Evolutionary conservation across 2,329 filamentous ascomycete genomes (phyloP), one percentile per base, ranked within the genome.

Genomic region (Setomelanomma holmii): DNA sequence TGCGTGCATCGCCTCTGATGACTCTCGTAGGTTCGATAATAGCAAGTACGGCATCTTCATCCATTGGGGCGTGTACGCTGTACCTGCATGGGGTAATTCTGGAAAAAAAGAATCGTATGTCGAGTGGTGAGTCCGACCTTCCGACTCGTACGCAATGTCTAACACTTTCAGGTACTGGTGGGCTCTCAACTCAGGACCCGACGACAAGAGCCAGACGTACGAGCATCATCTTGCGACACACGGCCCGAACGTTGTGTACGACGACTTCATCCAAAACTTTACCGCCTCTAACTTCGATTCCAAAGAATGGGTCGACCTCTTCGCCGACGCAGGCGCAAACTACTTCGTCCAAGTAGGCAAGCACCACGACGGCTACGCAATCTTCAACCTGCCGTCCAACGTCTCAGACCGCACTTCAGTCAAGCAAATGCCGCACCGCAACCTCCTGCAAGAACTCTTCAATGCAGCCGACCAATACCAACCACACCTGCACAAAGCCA

Each of bases 21-120:
- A 8, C 14, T 6, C 14, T 30, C 27, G 27, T 30, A 30, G 27
- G 27, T 30, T 30, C 14, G 27, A 40, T 17, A 23, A 48, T n/a
- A 24, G 22, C 19, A 86, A 86, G 51, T 86, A 76, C 54, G 83
- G 84, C 0, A 85, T 86, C 24, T 85, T 86, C 59, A 82, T 85
- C 35, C 83, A 85, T 53, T 85, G 83, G 81, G 83, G 83, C 0
- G 72, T 79, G 0, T 86, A 84, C 57, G 70, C 80, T 0, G 82
- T 84, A 1, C 79, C 83, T 0, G 82, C 79, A 4, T 86, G 82
- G 81, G 83, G 83, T 2, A 76, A 78, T 39, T 56, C 63, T 5
- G 66, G 67, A 5, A 56, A 69, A 3, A 74, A 76, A 40, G 77
- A 78, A 54, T 64, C 57, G 23, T 77, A 73, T 48, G 68, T 74